phyloP scores from a whole-genome alignment of 192 early-diverging fungal species.

The Entomortierella parvispora region DNA sequence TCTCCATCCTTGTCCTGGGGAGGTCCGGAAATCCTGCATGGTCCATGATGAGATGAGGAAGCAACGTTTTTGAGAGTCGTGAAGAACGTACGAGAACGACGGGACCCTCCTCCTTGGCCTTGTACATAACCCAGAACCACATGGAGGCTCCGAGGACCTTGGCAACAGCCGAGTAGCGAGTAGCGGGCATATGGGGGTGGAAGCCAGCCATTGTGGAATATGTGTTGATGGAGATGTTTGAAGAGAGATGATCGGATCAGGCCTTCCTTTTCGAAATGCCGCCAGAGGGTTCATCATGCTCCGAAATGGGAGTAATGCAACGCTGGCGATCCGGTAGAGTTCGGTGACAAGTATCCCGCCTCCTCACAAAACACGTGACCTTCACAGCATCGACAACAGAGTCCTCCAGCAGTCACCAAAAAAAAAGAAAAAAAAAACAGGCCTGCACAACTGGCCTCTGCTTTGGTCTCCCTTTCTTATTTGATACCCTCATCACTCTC shows the following conservation, averaged over 20 bases:
- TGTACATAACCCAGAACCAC: constrained; percentile 91
- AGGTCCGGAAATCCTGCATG: too few species aligned
- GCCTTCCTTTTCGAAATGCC: not conserved
- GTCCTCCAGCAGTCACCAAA: constrained; percentile 5
- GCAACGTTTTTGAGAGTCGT: not conserved
- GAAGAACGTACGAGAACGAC: constrained; percentile 71
- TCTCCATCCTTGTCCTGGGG: too few species aligned
- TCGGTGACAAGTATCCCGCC: too few species aligned
- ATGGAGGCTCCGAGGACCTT: constrained; percentile 76
- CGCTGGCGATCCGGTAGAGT: not conserved
- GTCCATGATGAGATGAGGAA: not conserved
- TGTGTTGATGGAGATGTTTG: constrained; percentile 14
- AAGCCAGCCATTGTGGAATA: constrained; percentile 61
- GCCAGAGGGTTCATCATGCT: not conserved
- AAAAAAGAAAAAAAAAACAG: constrained; percentile 30
- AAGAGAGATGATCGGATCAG: constrained; percentile 20
- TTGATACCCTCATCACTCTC: not conserved
- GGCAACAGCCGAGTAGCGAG: constrained; percentile 64
- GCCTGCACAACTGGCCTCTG: not conserved
- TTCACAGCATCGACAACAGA: constrained; percentile 11
- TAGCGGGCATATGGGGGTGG: constrained; percentile 60
- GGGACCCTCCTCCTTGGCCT: constrained; percentile 78
- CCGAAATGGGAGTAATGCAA: not conserved
- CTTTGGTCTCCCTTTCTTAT: not conserved
- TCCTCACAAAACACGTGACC: too few species aligned